Evolutionary conservation across 2,329 filamentous ascomycete species (phyloP).

Genomic region (Coniosporium tulheliwenetii): DNA sequence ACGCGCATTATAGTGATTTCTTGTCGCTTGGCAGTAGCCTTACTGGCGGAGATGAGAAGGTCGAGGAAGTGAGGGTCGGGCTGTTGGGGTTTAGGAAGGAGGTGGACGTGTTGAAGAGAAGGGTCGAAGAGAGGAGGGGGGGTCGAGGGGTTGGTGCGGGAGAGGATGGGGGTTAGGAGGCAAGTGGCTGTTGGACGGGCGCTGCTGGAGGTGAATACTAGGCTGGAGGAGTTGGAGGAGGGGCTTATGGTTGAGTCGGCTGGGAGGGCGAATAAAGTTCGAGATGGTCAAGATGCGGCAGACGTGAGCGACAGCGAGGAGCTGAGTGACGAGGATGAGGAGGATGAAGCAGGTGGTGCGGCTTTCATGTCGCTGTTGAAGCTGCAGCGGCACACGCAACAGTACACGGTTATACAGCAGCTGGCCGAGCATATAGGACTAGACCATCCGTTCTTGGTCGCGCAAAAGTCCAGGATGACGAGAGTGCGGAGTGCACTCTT

Average conservation of each 20-base stretch:
- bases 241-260: constrained; percentile 37
- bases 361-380: constrained; percentile 20
- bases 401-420: constrained; percentile 40
- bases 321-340: constrained; percentile 13
- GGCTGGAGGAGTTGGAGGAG: constrained; percentile 47
- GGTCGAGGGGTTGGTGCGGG: constrained; percentile 44
- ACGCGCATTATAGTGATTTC: constrained; percentile 88
- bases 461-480: constrained; percentile 38
- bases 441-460: constrained; percentile 47
- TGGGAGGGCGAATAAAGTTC: constrained; percentile 8
- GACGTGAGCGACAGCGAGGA: constrained; percentile 9
- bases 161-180: constrained; percentile 48
- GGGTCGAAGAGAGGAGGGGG: constrained; percentile 51
- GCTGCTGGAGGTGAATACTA: constrained; percentile 52
- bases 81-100: constrained; percentile 74
- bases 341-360: constrained; percentile 2
- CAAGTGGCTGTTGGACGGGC: constrained; percentile 46
- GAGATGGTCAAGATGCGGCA: constrained; percentile 12
- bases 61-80: constrained; percentile 79
- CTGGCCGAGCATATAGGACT: constrained; percentile 35
- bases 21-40: constrained; percentile 68
- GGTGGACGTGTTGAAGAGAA: constrained; percentile 55
- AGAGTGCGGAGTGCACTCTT: constrained; percentile 47
- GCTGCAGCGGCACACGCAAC: constrained; percentile 39
- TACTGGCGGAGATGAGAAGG: constrained; percentile 74